These are phyloP conservation scores for Lolium multiflorum DNA, from an alignment of 176 grass and related monocot genomes.

Conservation along the genomic window DNA sequence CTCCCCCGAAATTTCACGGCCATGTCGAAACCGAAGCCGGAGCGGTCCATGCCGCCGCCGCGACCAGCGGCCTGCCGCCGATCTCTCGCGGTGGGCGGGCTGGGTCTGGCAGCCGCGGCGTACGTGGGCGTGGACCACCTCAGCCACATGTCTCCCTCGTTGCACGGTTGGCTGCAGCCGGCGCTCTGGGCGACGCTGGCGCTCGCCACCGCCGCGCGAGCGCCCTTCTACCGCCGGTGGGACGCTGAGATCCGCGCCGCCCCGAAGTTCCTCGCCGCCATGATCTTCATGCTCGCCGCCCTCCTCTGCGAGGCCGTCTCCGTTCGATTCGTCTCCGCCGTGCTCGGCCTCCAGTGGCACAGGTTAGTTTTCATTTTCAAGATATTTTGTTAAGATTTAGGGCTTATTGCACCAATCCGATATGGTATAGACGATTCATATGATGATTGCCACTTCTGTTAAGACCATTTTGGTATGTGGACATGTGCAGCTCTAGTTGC, in stretches of 20 bases:
- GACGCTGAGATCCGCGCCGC: conserved; percentile 70
- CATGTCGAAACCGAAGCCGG: conserved; percentile 44
- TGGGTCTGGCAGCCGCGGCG: conserved; percentile 57
- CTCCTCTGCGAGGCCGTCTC: conserved; percentile 81
- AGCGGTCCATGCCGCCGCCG: conserved; percentile 29
- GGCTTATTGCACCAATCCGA: too few species aligned
- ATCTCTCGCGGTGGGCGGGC: conserved; percentile 25
- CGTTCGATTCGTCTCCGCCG: conserved; percentile 79
- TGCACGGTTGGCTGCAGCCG: conserved; percentile 74
- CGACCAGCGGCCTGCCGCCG: conserved; percentile 2
- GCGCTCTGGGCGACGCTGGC: conserved; percentile 77
- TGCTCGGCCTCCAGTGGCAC: conserved; percentile 87
- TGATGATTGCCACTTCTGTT: not conserved
- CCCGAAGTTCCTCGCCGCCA: conserved; percentile 69
- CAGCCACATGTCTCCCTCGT: conserved; percentile 53
- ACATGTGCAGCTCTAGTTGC: not conserved
- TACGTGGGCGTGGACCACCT: conserved; percentile 78
- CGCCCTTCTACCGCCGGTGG: conserved; percentile 86
- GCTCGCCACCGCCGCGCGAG: conserved; percentile 54
- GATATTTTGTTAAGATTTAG: not conserved
- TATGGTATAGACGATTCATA: not conserved
- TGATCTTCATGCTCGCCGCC: conserved; percentile 71
- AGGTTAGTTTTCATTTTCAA: conserved; percentile 38
- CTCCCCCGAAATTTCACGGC: not conserved
- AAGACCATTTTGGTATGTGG: not conserved